Evolutionary conservation across 805 yeast species (phyloP), one percentile per base, ranked within the genome.

Genomic region (Tetrapisispora nanseiensis): DNA sequence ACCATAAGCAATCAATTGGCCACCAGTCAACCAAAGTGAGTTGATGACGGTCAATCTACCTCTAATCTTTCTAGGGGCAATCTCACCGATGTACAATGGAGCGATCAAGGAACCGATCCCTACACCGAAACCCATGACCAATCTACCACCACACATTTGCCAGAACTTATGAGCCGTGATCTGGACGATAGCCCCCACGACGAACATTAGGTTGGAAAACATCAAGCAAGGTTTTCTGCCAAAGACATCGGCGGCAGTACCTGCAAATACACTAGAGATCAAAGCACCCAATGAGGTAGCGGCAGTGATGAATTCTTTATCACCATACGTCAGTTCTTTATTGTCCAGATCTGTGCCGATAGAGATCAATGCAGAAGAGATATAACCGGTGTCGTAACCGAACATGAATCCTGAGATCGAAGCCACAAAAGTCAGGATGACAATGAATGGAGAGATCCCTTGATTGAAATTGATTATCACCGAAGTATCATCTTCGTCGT

Each of bases 321-420:
- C 80, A 37, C 95, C 94, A 44, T 77, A 74, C 0, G 87, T 69
- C 41, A 89, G 69, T 0, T 60, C 54, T 43, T 71, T 70, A 34
- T 71, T 66, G 50, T 77, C 76, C 47, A 90, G 72, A 58, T 85
- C 95, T 5, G 78, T 75, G 11, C 89, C 87, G 37, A 90, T 78
- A 29, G 87, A 78, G 18, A 89, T 95, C 54, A 90, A 70, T 0
- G 97, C 97, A 16, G 94, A 80, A 3, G 97, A 90, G 33, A 90
- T 89, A 64, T 90, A 90, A 51, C 97, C 97, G 1, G 97, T 90
- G 62, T 90, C 98, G 58, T 90, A 90, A 51, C 98, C 98, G 65
- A 90, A 90, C 86, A 90, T 78, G 65, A 89, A 86, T 1, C 97
- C 97, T 0, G 96, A 87, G 48, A 90, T 81, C 7, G 96, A 87